phyloP scores from a whole-genome alignment of 495 filamentous ascomycete genomes.

The Astrothelium subdiscretum region DNA sequence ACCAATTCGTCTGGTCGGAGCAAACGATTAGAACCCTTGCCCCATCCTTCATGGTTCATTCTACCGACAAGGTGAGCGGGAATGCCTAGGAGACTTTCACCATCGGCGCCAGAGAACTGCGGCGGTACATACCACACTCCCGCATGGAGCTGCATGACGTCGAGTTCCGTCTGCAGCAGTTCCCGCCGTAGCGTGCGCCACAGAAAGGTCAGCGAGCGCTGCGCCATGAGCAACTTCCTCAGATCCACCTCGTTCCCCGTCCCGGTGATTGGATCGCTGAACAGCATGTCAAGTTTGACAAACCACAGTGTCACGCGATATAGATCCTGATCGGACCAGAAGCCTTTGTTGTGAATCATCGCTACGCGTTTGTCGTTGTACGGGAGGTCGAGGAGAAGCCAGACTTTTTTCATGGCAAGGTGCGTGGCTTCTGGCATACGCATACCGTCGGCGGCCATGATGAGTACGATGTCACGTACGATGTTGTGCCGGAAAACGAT shows the following conservation, averaged over 20 bases:
- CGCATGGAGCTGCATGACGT: conserved; percentile 37
- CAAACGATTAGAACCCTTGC: conserved; percentile 27
- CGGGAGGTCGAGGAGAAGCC: conserved; percentile 53
- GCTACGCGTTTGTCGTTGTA: conserved; percentile 37
- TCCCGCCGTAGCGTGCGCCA: conserved; percentile 37
- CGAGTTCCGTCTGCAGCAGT: conserved; percentile 26
- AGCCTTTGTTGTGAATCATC: conserved; percentile 35
- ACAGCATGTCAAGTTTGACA: conserved; percentile 49
- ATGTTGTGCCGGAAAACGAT: conserved; percentile 35
- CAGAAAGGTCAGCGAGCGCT: conserved; percentile 40
- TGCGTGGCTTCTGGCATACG: conserved; percentile 35
- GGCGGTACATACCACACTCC: conserved; percentile 19
- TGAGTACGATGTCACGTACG: conserved; percentile 43
- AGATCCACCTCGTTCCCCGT: conserved; percentile 28
- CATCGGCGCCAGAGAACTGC: background rate
- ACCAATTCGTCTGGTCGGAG: conserved; percentile 46
- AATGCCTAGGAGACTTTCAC: conserved; percentile 33
- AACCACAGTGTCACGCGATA: conserved; percentile 44
- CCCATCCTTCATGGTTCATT: conserved; percentile 28
- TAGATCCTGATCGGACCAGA: conserved; percentile 44
- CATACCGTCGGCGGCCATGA: conserved; percentile 39
- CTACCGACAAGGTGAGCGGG: conserved; percentile 36
- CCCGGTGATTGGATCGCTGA: conserved; percentile 40
- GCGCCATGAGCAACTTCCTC: conserved; percentile 46
- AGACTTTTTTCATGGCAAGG: conserved; percentile 45